Conservation (phyloP, 768 basidiomycete genomes). For the Tubosaeta sp. region DNA sequence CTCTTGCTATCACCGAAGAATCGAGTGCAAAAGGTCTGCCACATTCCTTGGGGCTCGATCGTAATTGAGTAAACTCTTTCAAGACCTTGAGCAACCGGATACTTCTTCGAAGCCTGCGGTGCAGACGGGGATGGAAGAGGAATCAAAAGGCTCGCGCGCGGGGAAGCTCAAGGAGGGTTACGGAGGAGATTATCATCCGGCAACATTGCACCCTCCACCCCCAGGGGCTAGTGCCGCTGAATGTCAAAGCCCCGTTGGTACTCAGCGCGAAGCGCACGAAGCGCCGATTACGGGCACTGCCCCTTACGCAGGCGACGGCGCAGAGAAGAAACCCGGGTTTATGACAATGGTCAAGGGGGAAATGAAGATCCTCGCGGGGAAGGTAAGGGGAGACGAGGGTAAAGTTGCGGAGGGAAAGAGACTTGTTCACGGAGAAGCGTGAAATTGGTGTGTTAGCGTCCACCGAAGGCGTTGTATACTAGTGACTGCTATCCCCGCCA, state of each 20-base stretch:
- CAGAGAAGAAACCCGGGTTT: slow-evolving; percentile 24
- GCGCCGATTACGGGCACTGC: background rate
- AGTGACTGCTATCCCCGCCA: too few species aligned
- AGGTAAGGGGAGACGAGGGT: slow-evolving; percentile 25
- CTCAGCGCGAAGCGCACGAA: background rate
- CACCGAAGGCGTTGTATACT: background rate
- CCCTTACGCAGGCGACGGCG: background rate
- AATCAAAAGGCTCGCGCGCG: background rate
- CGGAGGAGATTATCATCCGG: slow-evolving; percentile 26
- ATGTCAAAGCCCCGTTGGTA: background rate
- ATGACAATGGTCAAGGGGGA: slow-evolving; percentile 31
- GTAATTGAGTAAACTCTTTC: background rate
- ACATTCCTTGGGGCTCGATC: background rate
- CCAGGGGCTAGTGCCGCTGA: slow-evolving; percentile 16
- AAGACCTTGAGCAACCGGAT: background rate
- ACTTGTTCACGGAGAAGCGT: slow-evolving; percentile 23
- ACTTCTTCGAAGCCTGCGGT: background rate
- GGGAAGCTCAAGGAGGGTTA: slow-evolving; percentile 3
- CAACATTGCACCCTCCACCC: slow-evolving; percentile 26
- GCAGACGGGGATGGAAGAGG: slow-evolving; percentile 6
- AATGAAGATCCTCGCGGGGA: slow-evolving; percentile 31
- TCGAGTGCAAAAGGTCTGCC: slow-evolving; percentile 11
- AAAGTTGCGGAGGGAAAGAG: slow-evolving; percentile 28
- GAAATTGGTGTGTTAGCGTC: slow-evolving; percentile 2
- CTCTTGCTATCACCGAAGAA: background rate